Conservation (phyloP, 202 grass and related monocot genomes). For the Zizania palustris region DNA sequence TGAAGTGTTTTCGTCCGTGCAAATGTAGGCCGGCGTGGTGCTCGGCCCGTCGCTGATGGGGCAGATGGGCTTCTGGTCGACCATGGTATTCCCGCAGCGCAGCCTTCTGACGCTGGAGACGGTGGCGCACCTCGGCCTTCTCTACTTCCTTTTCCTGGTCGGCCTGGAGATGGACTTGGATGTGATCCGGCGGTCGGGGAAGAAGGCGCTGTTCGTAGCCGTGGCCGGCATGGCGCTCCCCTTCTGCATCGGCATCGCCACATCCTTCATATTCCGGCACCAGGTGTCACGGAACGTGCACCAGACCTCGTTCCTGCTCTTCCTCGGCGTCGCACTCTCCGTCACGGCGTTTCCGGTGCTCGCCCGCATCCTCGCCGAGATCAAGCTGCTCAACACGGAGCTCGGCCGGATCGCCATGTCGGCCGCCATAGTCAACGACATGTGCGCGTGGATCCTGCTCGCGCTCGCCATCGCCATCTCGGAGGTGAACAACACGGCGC, state of each 20-base stretch:
- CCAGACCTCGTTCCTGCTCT: constrained; percentile 53
- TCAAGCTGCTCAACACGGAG: constrained; percentile 58
- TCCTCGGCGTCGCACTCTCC: constrained; percentile 58
- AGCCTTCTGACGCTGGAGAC: constrained; percentile 64
- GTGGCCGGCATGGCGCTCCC: constrained; percentile 49
- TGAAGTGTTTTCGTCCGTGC: no score
- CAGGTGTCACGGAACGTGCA: constrained; percentile 51
- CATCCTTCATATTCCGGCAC: constrained; percentile 43
- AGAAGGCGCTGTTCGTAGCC: constrained; percentile 45
- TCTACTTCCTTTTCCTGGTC: constrained; percentile 59
- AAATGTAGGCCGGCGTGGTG: no score
- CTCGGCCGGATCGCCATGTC: constrained; percentile 57
- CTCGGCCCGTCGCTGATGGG: no score
- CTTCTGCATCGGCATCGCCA: constrained; percentile 49
- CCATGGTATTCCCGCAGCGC: constrained; percentile 24
- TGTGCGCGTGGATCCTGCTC: constrained; percentile 60
- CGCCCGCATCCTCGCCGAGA: constrained; percentile 62
- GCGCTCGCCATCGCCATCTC: constrained; percentile 58
- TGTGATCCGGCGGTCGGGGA: constrained; percentile 42
- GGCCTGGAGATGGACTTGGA: constrained; percentile 57
- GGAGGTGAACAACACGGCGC: constrained; percentile 32
- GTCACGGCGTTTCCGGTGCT: constrained; percentile 65
- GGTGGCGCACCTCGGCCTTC: constrained; percentile 55
- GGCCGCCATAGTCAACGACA: constrained; percentile 57
- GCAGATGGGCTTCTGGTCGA: no score